Evolutionary conservation across 2,329 filamentous ascomycete genomes (phyloP).

Genomic region (Knufia petricola): DNA sequence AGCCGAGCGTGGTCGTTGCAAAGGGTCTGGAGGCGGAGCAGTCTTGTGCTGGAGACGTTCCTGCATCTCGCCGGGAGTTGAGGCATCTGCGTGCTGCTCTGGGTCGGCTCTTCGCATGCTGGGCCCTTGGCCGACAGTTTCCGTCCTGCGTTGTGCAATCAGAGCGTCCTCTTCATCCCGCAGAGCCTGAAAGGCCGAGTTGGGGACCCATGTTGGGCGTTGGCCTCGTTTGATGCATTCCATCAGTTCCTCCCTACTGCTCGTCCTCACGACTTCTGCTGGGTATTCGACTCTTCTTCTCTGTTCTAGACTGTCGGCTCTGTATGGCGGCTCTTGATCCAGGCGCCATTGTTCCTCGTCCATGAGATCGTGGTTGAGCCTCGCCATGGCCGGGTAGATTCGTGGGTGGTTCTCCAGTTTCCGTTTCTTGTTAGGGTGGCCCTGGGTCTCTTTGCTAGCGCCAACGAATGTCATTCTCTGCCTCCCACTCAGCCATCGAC

Average conservation of each 20-base stretch:
- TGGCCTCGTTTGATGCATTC: conserved; percentile 71
- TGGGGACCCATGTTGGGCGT: conserved; percentile 63
- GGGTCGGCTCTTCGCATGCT: neutral
- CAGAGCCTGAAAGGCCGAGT: conserved; percentile 44
- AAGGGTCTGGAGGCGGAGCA: neutral
- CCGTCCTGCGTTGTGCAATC: neutral
- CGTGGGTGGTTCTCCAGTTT: conserved; percentile 12
- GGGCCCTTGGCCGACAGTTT: neutral
- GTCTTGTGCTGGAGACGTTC: neutral
- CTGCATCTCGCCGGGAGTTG: neutral
- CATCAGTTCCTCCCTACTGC: conserved; percentile 68
- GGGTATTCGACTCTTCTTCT: neutral
- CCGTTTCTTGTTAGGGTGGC: conserved; percentile 16
- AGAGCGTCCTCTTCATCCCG: conserved; percentile 27
- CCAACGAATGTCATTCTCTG: conserved; percentile 21
- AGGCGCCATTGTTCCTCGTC: neutral
- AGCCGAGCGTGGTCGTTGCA: conserved; percentile 2
- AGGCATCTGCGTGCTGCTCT: neutral
- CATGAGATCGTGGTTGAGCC: conserved; percentile 1
- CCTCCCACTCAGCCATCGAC: neutral
- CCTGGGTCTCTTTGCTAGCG: conserved; percentile 9
- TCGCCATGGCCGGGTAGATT: conserved; percentile 14
- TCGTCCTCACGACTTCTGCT: conserved; percentile 16
- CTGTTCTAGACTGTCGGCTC: neutral
- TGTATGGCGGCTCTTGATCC: neutral